phyloP scores from a whole-genome alignment of 2,329 filamentous ascomycete genomes.

The Penicillium sp. region DNA sequence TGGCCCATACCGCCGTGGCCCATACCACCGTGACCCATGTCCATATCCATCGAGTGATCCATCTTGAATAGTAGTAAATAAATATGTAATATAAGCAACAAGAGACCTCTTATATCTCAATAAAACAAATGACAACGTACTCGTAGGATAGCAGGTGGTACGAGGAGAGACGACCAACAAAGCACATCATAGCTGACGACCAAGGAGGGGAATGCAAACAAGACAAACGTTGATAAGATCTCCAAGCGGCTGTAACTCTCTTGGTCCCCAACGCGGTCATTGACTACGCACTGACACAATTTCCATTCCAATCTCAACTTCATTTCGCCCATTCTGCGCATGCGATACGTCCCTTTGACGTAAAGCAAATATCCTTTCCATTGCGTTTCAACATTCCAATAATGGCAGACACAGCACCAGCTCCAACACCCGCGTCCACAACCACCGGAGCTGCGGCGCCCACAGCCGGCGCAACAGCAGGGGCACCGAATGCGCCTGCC shows the following conservation, averaged over 20 bases:
- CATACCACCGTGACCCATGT: slow-evolving; percentile 51
- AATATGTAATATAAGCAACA: neutral
- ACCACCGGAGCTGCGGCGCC: slow-evolving; percentile 22
- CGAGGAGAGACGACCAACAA: neutral
- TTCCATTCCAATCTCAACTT: neutral
- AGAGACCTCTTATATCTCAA: neutral
- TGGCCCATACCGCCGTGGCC: slow-evolving; percentile 55
- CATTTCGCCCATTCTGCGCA: neutral
- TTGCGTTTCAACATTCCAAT: neutral
- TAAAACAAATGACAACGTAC: neutral
- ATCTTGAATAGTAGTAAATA: slow-evolving; percentile 18
- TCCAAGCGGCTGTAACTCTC: neutral
- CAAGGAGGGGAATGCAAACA: slow-evolving; percentile 34
- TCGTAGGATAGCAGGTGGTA: neutral
- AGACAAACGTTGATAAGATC: slow-evolving; percentile 30
- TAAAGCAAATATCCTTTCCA: neutral
- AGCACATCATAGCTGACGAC: neutral
- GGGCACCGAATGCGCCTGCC: slow-evolving; percentile 24
- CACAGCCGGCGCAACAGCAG: slow-evolving; percentile 21
- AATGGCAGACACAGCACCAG: slow-evolving; percentile 46
- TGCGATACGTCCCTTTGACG: neutral
- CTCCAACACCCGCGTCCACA: slow-evolving; percentile 25
- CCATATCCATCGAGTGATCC: slow-evolving; percentile 49
- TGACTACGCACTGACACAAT: neutral
- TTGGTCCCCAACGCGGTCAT: slow-evolving; percentile 8